A percentile compares a stretch with the other conserved stretches of the same genome.
Evolutionary conservation across 345 rosid genomes (phyloP).

Genomic region (Cardamine chenopodiifolia): DNA sequence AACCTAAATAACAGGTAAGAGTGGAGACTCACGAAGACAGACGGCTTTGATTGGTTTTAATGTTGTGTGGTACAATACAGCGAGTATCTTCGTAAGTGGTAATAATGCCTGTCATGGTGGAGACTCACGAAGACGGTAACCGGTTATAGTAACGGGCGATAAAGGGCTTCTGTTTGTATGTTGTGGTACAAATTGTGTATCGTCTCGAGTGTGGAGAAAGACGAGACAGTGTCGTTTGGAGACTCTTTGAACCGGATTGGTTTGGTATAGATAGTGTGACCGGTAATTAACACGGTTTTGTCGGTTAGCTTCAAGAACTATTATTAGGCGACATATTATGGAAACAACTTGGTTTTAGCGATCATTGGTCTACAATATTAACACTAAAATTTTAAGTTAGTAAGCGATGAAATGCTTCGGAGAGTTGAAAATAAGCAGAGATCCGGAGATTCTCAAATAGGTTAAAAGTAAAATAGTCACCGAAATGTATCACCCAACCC

Average conservation of each 20-base stretch:
- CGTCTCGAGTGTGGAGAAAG: slow-evolving; percentile 46
- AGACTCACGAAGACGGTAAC: not conserved
- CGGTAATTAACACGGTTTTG: slow-evolving; percentile 39
- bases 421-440: too few species aligned
- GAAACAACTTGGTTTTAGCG: too few species aligned
- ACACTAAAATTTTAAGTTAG: too few species aligned
- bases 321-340: too few species aligned
- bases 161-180: not conserved
- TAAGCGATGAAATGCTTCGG: too few species aligned
- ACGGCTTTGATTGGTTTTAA: not conserved
- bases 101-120: not conserved
- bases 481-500: not conserved
- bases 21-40: not conserved
- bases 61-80: not conserved
- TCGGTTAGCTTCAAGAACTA: slow-evolving; percentile 61
- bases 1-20: not conserved
- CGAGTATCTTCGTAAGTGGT: not conserved
- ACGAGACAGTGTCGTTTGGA: slow-evolving; percentile 37
- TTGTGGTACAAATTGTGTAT: too few species aligned
- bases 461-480: too few species aligned
- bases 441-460: too few species aligned
- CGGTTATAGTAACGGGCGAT: not conserved
- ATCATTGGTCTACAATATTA: slow-evolving; percentile 42
- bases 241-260: slow-evolving; percentile 60
- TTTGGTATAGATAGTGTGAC: slow-evolving; percentile 65